A percentile compares a stretch with the other conserved stretches of the same genome.
Conservation (phyloP, 2,329 filamentous ascomycete species). For the Neopestalotiopsis clavispora region DNA sequence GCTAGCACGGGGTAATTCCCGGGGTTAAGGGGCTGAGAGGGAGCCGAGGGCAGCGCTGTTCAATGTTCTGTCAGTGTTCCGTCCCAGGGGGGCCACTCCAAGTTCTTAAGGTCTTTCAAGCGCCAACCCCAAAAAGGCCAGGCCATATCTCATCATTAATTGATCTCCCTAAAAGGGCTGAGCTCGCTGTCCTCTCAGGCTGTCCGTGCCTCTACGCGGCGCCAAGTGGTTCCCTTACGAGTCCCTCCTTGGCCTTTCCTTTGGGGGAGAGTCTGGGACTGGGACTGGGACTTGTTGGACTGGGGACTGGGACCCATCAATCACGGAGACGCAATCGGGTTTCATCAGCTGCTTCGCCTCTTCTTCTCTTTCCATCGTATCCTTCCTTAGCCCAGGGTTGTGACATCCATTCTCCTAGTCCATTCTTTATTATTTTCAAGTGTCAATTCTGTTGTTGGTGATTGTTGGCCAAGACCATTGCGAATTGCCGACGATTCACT, state of each 20-base stretch:
- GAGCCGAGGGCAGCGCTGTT: too few species aligned
- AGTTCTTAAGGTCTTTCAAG: too few species aligned
- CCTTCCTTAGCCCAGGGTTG: not conserved
- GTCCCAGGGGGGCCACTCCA: too few species aligned
- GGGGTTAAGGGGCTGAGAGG: not conserved
- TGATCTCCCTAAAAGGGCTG: not conserved
- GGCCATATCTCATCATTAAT: not conserved
- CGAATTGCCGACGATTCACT: not conserved
- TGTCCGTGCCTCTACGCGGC: not conserved
- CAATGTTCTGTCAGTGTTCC: too few species aligned
- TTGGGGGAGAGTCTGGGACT: too few species aligned
- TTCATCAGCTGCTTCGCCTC: slow-evolving; percentile 8
- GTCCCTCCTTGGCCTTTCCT: not conserved
- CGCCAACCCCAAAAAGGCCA: not conserved
- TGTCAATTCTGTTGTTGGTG: not conserved
- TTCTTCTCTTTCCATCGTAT: not conserved
- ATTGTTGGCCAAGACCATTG: not conserved
- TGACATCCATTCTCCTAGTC: slow-evolving; percentile 3
- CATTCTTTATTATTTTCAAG: not conserved
- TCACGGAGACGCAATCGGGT: not conserved
- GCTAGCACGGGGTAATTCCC: not conserved
- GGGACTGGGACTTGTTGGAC: too few species aligned
- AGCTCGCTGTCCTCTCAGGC: not conserved
- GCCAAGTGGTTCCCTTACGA: not conserved
- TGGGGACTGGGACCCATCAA: not conserved